These are phyloP conservation scores for Trypanosomatidae sp. DNA, from an alignment of 208 protist genomes.

Conservation along the genomic window DNA sequence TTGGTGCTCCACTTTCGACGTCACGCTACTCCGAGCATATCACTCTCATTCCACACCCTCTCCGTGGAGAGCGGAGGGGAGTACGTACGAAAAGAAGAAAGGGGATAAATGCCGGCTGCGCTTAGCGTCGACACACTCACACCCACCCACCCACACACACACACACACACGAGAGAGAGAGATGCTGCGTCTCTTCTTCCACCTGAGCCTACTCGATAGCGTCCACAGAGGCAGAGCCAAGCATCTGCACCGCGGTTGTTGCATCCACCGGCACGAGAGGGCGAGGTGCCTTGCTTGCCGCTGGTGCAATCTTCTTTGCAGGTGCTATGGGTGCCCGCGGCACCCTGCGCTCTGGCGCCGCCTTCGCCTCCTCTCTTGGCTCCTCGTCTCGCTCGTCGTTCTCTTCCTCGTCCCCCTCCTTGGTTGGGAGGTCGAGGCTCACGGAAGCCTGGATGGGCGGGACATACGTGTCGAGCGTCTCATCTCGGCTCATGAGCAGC, in stretches of 20 bases:
- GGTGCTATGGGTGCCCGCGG: neutral
- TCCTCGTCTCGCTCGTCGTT: neutral
- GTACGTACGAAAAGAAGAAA: neutral
- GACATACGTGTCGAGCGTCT: conserved; percentile 59
- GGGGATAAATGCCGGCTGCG: too few relatives aligned
- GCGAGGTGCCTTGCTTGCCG: neutral
- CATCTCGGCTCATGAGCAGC: conserved; percentile 73
- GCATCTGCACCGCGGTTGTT: conserved; percentile 29
- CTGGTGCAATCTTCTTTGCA: neutral
- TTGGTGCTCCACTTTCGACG: neutral
- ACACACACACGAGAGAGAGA: neutral
- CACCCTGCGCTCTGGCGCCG: neutral
- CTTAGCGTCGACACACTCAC: neutral
- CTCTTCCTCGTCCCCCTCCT: conserved; percentile 6
- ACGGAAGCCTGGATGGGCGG: conserved; percentile 21
- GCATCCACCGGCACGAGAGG: conserved; percentile 3
- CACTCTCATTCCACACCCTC: neutral
- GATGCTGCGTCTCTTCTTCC: neutral
- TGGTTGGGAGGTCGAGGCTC: conserved; percentile 18
- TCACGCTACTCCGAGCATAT: neutral
- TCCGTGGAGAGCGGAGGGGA: neutral
- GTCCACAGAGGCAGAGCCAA: conserved; percentile 72
- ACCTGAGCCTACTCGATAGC: conserved; percentile 50
- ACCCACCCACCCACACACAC: neutral
- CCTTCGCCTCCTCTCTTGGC: conserved; percentile 1